These are phyloP conservation scores for Penicillium canescens DNA, from an alignment of 495 filamentous ascomycete species.

Conservation along the genomic window DNA sequence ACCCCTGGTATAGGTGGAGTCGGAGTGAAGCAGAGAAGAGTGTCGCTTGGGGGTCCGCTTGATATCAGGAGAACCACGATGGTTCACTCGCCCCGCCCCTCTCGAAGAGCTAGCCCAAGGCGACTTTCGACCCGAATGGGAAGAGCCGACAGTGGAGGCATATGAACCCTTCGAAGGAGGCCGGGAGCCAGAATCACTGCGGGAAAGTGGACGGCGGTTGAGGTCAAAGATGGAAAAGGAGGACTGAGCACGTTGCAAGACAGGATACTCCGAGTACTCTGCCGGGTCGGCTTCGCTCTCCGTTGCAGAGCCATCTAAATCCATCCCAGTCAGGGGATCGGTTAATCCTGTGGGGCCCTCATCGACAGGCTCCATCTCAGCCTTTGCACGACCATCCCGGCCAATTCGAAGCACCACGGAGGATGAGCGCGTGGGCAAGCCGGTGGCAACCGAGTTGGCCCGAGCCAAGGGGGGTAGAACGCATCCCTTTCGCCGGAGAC, in stretches of 20 bases:
- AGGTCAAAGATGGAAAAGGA: constrained; percentile 63
- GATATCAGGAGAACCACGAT: constrained; percentile 34
- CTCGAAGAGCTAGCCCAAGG: constrained; percentile 41
- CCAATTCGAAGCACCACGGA: constrained; percentile 71
- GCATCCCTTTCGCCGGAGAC: constrained; percentile 40
- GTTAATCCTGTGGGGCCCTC: constrained; percentile 43
- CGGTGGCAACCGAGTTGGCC: constrained; percentile 31
- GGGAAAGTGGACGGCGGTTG: constrained; percentile 46
- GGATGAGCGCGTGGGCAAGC: constrained; percentile 36
- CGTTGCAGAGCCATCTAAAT: constrained; percentile 47
- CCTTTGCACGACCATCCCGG: constrained; percentile 67
- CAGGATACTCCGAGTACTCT: constrained; percentile 65
- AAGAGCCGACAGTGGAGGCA: constrained; percentile 44
- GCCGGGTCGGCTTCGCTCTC: constrained; percentile 57
- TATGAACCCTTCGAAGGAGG: constrained; percentile 53
- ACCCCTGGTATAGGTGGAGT: constrained; percentile 35
- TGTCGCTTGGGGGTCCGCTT: constrained; percentile 41
- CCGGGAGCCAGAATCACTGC: constrained; percentile 56
- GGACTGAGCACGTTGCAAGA: constrained; percentile 60
- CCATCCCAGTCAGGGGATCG: constrained; percentile 43
- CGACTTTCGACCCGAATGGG: constrained; percentile 43
- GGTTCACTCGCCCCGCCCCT: constrained; percentile 30
- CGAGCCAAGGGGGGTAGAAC: constrained; percentile 31
- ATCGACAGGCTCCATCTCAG: constrained; percentile 63
- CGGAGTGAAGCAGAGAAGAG: constrained; percentile 33